phyloP scores from a whole-genome alignment of 164 flowering plant genomes.

The Vitis rotundifolia region DNA sequence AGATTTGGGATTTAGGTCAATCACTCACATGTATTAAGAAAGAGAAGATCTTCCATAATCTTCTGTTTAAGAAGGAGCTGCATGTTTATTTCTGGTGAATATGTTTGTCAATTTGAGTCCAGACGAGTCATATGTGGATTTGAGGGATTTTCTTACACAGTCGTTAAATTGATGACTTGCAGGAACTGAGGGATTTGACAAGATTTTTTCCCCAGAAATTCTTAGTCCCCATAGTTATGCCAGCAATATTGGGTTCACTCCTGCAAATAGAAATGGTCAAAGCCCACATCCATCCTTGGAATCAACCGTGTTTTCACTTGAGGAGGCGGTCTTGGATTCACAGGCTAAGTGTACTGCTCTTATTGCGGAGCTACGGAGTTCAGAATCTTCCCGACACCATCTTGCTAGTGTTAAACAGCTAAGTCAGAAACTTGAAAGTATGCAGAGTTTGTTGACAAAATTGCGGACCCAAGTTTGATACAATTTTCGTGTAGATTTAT shows the following conservation, averaged over 20 bases:
- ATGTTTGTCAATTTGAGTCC: too few relatives aligned
- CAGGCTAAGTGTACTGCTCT: conserved; percentile 64
- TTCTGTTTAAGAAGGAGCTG: too few relatives aligned
- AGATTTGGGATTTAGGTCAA: too few relatives aligned
- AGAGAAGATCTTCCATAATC: too few relatives aligned
- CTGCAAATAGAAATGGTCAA: conserved; percentile 28
- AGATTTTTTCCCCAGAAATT: conserved; percentile 58
- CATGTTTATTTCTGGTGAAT: too few relatives aligned
- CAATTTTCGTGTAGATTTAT: conserved; percentile 6
- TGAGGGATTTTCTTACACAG: too few relatives aligned
- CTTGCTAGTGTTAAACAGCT: conserved; percentile 51
- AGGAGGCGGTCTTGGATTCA: conserved; percentile 64
- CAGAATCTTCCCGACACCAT: conserved; percentile 39
- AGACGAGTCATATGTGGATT: too few relatives aligned
- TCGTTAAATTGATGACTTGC: conserved; percentile 24
- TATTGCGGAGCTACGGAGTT: conserved; percentile 29
- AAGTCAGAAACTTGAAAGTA: conserved; percentile 55
- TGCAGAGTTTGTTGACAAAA: conserved; percentile 57
- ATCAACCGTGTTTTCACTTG: conserved; percentile 66
- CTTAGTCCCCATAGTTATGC: conserved; percentile 42
- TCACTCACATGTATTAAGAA: too few relatives aligned
- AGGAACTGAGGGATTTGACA: conserved; percentile 83
- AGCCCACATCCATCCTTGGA: conserved; percentile 33
- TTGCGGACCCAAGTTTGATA: conserved; percentile 51
- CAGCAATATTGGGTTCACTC: conserved; percentile 27